A percentile compares a stretch with the other conserved stretches of the same genome.
Conservation (phyloP, 106 monocot species). For the Allium sativum region DNA sequence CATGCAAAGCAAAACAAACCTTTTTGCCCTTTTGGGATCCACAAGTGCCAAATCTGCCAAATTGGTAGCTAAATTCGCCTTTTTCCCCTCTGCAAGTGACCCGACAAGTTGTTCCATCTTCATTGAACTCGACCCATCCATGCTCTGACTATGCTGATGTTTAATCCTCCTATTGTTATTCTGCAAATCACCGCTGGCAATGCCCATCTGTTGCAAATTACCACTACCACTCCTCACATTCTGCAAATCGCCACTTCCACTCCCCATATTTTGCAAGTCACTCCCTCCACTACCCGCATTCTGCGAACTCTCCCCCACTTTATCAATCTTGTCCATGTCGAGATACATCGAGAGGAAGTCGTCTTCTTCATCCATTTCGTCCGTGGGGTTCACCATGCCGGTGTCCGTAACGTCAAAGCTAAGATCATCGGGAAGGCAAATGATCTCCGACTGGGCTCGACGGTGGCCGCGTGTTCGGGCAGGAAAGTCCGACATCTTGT, state of each 20-base stretch:
- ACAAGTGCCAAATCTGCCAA: conserved; percentile 81
- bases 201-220: neutral
- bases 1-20: conserved; percentile 20
- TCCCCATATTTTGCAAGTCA: neutral
- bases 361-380: conserved; percentile 65
- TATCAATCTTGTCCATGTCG: conserved; percentile 52
- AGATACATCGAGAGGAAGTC: conserved; percentile 70
- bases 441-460: conserved; percentile 70
- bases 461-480: conserved; percentile 44
- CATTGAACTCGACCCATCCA: conserved; percentile 61
- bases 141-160: conserved; percentile 71
- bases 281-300: neutral
- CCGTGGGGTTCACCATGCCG: conserved; percentile 34
- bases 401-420: conserved; percentile 49
- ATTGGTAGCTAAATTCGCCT: conserved; percentile 64
- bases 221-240: neutral
- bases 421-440: conserved; percentile 62
- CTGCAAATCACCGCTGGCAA: neutral
- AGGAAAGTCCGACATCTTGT: conserved; percentile 62
- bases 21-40: conserved; percentile 87
- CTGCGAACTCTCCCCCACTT: neutral
- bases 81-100: conserved; percentile 47
- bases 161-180: conserved; percentile 9
- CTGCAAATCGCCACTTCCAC: conserved; percentile 2
- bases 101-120: conserved; percentile 27